Base-by-base conservation (phyloP, 495 filamentous ascomycete genomes). In the Trypethelium eluteriae region DNA sequence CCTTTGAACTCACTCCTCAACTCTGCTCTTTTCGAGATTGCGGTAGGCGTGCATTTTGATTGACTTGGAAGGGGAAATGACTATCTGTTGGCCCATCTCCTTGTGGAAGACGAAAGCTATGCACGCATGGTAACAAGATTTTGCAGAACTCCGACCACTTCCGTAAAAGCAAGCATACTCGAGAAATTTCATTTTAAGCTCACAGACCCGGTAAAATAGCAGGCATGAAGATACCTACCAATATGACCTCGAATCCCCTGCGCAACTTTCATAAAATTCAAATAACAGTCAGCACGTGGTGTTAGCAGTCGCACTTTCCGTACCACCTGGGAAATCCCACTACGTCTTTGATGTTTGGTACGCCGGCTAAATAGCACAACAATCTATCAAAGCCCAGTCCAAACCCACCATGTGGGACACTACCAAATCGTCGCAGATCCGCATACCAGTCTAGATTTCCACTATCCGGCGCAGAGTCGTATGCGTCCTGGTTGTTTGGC, bases 391-490 rank as follows among this genome's bases (percentile, higher is more conserved):
- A 96, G 0, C 94, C 94, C 63, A 98, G 74, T 2, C 94, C 94
- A 78, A 97, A 98, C 2, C 94, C 94, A 38, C 94, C 94, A 74
- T 98, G 94, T n/a, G 93, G 92, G 39, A 92, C 89, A 71, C 87
- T 92, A 36, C 94, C 94, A 86, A 91, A 98, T 65, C 89, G 88
- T 61, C 94, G 88, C 59, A 98, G 82, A 73, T 98, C 94, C n/a
- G 91, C 78, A 75, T 98, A 98, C 94, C 94, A 98, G 68, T 89
- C 83, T 14, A 98, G 81, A 68, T 77, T 79, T 2, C 67, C 66
- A 38, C 68, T 70, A 16, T 65, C 70, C 39, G 69, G 53, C 46
- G 65, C 38, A 39, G 63, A 59, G 10, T 59, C 32, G 32, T 59
- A 59, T 3, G 53, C 53, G 7, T 34, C 32, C 3, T 2, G 2